Base-by-base conservation (phyloP, 2,329 filamentous ascomycete species). In the Lecanoromycetidae sp. region DNA sequence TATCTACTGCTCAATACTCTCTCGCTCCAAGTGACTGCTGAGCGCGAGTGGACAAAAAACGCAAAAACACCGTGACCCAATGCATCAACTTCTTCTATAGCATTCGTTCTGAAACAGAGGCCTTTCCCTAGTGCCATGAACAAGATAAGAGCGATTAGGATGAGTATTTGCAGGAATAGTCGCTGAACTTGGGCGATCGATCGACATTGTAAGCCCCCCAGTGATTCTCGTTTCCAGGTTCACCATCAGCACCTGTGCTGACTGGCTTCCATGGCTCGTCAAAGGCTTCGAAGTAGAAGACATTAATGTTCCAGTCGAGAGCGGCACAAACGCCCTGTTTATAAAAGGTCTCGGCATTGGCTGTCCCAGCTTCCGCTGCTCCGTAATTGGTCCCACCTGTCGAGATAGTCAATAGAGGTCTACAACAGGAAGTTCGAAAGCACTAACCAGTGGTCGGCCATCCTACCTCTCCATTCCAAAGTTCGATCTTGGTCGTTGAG, bases 231-330 rank as follows among this genome's bases (percentile, higher is more conserved):
- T 80, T 74, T 39, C 70, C 73, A 9, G 67, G 63, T 54, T 72
- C 63, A 53, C 80, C 80, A 57, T 79, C 76, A 59, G 81, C 72
- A 57, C 81, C 80, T 51, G 72, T 64, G 54, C 71, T 75, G 36
- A 69, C 62, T 45, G 80, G 78, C 74, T 84, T 84, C 77, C 78
- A 82, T 50, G 74, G 68, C 73, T 85, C 81, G 56, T 84, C 80
- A 56, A 82, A 83, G 35, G 80, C 80, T 70, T 84, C 80, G 56
- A 85, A 85, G 65, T 76, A 81, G 67, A 84, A 84, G 46, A 79
- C 75, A 57, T 83, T 82, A 53, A 78, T 70, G 51, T 77, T 77
- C 76, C 77, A 82, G 53, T 69, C 70, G 29, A 82, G 64, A 58
- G 81, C 72, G 43, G 72, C 72, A 62, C 81, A 84, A 57, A 83